Conservation (phyloP, 805 yeast genomes). For the Barnettozyma siamensis region DNA sequence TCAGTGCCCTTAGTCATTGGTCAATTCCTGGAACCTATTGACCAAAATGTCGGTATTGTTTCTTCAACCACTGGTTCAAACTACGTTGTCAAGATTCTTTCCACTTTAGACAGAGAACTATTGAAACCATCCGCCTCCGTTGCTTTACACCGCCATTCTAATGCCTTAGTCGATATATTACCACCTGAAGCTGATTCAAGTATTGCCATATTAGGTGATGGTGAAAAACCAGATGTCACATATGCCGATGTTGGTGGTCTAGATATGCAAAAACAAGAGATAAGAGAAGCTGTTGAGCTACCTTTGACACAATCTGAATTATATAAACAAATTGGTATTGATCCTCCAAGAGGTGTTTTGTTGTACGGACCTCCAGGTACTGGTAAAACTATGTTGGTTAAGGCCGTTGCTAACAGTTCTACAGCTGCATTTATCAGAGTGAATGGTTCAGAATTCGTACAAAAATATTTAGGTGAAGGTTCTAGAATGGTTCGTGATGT, state of each 20-base stretch:
- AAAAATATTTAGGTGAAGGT: slow-evolving; percentile 97
- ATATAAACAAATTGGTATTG: slow-evolving; percentile 96
- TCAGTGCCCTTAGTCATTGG: slow-evolving; percentile 98
- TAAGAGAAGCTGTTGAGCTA: slow-evolving; percentile 95
- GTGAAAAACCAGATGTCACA: slow-evolving; percentile 87
- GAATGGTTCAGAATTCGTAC: slow-evolving; percentile 97
- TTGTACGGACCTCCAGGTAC: slow-evolving; percentile 99
- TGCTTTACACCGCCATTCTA: slow-evolving; percentile 96
- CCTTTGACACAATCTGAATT: slow-evolving; percentile 95
- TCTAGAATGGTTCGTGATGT: slow-evolving; percentile 99
- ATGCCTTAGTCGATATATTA: slow-evolving; percentile 92
- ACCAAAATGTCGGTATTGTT: slow-evolving; percentile 93
- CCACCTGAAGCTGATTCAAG: slow-evolving; percentile 99
- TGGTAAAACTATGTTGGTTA: slow-evolving; percentile 97
- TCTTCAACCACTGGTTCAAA: slow-evolving; percentile 97
- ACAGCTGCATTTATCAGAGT: slow-evolving; percentile 95
- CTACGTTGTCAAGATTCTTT: slow-evolving; percentile 90
- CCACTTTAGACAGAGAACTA: slow-evolving; percentile 91
- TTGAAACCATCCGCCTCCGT: slow-evolving; percentile 93
- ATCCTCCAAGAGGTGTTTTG: slow-evolving; percentile 97
- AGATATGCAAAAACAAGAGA: slow-evolving; percentile 99
- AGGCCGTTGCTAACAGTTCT: slow-evolving; percentile 96
- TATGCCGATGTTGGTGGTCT: slow-evolving; percentile 98
- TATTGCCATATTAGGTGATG: slow-evolving; percentile 89
- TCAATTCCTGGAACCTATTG: slow-evolving; percentile 95